Evolutionary conservation across 2,329 filamentous ascomycete species (phyloP).

Genomic region (Cladorrhinum sp.): DNA sequence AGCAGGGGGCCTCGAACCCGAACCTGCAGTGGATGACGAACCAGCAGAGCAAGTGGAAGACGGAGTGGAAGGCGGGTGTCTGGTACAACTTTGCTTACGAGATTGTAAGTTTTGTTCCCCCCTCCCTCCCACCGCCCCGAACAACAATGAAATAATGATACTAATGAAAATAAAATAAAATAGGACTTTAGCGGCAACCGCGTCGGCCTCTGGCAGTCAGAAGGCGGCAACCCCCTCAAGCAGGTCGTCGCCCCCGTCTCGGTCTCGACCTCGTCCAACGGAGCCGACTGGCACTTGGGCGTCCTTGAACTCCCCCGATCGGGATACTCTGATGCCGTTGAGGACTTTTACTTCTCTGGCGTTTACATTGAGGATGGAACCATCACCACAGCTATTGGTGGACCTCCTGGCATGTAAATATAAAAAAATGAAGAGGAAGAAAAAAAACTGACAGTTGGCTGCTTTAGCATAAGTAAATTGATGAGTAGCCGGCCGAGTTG

Average conservation of each 20-base stretch:
- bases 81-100: slow-evolving; percentile 76
- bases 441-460: too few species aligned
- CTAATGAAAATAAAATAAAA: neutral
- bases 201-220: slow-evolving; percentile 69
- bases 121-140: neutral
- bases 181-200: slow-evolving; percentile 58
- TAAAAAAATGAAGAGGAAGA: neutral
- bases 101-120: slow-evolving; percentile 43
- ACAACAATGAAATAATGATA: neutral
- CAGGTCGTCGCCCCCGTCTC: slow-evolving; percentile 59
- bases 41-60: slow-evolving; percentile 60
- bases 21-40: slow-evolving; percentile 64
- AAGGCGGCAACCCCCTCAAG: slow-evolving; percentile 54
- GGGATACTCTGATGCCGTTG: slow-evolving; percentile 51
- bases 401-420: slow-evolving; percentile 17
- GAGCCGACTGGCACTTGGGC: slow-evolving; percentile 70
- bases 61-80: slow-evolving; percentile 56
- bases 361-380: slow-evolving; percentile 64
- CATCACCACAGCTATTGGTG: slow-evolving; percentile 30
- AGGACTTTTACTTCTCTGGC: slow-evolving; percentile 71
- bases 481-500: too few species aligned
- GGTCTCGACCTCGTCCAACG: slow-evolving; percentile 61
- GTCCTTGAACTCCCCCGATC: slow-evolving; percentile 61
- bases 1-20: slow-evolving; percentile 42
- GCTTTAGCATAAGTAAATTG: too few species aligned